phyloP scores from a whole-genome alignment of 768 basidiomycete species.

The Russula sp. region DNA sequence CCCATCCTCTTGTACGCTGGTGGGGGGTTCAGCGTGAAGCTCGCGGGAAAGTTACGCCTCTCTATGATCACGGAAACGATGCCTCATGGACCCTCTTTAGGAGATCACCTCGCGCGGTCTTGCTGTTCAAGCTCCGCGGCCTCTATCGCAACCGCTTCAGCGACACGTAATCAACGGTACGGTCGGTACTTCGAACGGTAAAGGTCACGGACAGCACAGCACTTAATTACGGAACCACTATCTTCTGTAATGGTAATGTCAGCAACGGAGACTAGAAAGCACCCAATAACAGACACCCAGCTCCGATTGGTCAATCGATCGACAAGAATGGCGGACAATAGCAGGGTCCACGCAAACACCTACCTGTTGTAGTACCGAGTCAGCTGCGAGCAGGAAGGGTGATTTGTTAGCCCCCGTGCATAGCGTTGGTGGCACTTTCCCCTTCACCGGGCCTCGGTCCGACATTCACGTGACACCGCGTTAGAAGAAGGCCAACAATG shows the following conservation, averaged over 20 bases:
- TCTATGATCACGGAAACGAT: neutral
- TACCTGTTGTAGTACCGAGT: neutral
- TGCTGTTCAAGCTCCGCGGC: constrained; percentile 2
- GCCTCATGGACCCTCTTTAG: neutral
- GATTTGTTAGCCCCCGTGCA: neutral
- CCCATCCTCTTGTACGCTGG: constrained; percentile 3
- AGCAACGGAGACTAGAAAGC: neutral
- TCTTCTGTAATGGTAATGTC: too few species aligned
- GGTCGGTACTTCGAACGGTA: neutral
- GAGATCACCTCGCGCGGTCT: constrained; percentile 5
- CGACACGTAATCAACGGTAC: neutral
- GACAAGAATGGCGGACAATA: constrained; percentile 16
- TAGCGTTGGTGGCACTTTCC: neutral
- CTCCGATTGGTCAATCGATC: constrained; percentile 7
- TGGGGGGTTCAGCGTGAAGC: neutral
- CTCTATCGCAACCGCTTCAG: neutral
- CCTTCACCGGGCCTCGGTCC: neutral
- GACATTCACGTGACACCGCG: neutral
- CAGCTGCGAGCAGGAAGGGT: neutral
- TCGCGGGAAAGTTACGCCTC: neutral
- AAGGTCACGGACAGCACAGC: neutral
- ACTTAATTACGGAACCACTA: too few species aligned
- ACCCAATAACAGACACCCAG: neutral
- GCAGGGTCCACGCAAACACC: neutral
- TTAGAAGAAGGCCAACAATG: neutral